Evolutionary conservation across 805 yeast species (phyloP), one percentile per base, ranked within the genome.

Genomic region (Saturnispora kantuleensis): DNA sequence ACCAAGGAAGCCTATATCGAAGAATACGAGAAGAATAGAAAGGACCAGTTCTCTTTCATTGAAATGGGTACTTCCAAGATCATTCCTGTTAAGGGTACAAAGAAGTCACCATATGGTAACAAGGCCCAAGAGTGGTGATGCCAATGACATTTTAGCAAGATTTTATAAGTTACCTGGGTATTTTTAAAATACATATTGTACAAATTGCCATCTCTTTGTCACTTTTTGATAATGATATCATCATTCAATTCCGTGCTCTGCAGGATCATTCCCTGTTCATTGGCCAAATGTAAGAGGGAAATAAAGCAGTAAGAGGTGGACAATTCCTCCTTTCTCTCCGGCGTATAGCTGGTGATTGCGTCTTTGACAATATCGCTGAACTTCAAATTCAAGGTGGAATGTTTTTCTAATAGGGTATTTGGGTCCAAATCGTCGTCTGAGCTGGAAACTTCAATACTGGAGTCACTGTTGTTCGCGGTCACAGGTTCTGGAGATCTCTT

Each of bases 41-140:
- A 74, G 60, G 79, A 73, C 42, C 79, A 71, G 62, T 93, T 84
- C 63, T 86, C 96, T 9, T 93, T 94, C 79, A 76, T 89, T 62
- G 97, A 89, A 70, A 88, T 93, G 52, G 95, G 95, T 37, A 76
- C 90, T 18, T 41, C 50, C 1, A 68, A 81, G 48, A 65, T 81
- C 41, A 63, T 65, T 41, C 93, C 94, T 29, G 71, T 74, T 39
- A 72, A 57, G 50, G 89, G 88, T 37, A 61, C 86, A 33, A 82
- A 82, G 68, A 80, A 77, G 67, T 73, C 81, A 46, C 70, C 70
- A 49, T 79, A 66, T 56, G 89, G 88, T 49, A 72, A 75, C 49
- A 76, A 67, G 50, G 75, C 86, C 44, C 87, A 79, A 66, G 90
- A 82, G 62, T 82, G 90, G 90, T 82, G 63, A 66, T 3, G 26